These are phyloP conservation scores for Cryptococcus neoformans DNA, from an alignment of 1,284 basidiomycete species.

Conservation along the genomic window DNA sequence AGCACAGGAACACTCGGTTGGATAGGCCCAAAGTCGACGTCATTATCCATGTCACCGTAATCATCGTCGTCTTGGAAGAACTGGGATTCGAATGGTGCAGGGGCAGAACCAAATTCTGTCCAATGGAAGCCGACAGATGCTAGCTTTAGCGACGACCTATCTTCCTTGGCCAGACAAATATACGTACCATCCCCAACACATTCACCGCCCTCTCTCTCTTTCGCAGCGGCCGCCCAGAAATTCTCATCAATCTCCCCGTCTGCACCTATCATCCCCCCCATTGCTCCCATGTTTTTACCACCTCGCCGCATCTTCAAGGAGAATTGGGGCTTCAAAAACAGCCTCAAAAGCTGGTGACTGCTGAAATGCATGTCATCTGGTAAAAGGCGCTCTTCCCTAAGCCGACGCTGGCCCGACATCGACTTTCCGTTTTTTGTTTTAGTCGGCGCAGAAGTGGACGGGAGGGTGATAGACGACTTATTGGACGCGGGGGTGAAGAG, in stretches of 20 bases:
- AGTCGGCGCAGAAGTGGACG: slow-evolving; percentile 44
- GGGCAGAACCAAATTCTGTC: slow-evolving; percentile 52
- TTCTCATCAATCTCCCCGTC: slow-evolving; percentile 87
- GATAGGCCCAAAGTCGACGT: slow-evolving; percentile 33
- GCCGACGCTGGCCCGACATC: slow-evolving; percentile 41
- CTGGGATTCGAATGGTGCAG: slow-evolving; percentile 85
- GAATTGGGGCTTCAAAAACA: slow-evolving; percentile 96
- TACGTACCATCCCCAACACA: neutral
- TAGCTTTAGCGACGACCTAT: neutral
- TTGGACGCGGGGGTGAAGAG: slow-evolving; percentile 72
- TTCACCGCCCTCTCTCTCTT: slow-evolving; percentile 62
- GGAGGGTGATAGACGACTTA: slow-evolving; percentile 63
- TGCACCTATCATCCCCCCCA: slow-evolving; percentile 35
- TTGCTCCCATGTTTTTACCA: neutral
- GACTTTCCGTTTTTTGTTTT: slow-evolving; percentile 47
- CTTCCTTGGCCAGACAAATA: neutral
- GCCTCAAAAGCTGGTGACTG: slow-evolving; percentile 77
- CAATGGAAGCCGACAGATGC: neutral
- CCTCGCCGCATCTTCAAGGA: slow-evolving; percentile 40
- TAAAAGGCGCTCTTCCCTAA: slow-evolving; percentile 70
- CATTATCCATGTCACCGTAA: slow-evolving; percentile 55
- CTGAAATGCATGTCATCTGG: slow-evolving; percentile 99
- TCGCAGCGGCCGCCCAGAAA: slow-evolving; percentile 92
- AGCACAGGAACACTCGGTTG: neutral
- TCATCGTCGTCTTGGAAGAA: slow-evolving; percentile 95